A percentile compares a stretch with the other conserved stretches of the same genome.
phyloP scores from a whole-genome alignment of 306 rosid genomes.

The Inga leiocalycina region DNA sequence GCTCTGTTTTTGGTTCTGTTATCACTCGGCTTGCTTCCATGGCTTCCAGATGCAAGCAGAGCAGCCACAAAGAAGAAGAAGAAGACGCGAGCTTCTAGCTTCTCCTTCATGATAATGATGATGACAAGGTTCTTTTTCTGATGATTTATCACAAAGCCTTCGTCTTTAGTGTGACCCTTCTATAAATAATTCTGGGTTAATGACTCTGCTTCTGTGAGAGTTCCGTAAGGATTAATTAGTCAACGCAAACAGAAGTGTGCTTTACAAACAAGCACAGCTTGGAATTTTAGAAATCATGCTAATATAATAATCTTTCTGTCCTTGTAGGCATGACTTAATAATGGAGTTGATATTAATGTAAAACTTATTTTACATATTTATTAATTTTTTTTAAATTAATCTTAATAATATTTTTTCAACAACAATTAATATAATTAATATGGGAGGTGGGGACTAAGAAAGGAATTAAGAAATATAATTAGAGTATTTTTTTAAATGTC shows the following conservation, averaged over 20 bases:
- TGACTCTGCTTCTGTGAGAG: background rate
- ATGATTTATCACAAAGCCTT: background rate
- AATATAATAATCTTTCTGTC: too few relatives aligned
- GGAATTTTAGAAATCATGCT: background rate
- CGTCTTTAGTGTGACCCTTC: background rate
- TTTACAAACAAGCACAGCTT: background rate
- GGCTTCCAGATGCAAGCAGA: constrained; percentile 9
- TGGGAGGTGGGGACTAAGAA: too few relatives aligned
- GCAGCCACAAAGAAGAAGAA: constrained; percentile 16
- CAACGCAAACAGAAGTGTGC: background rate
- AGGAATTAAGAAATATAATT: rapidly evolving
- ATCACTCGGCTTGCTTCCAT: constrained; percentile 25
- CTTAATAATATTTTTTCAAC: too few relatives aligned
- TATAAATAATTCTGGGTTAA: background rate
- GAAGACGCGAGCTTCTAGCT: constrained; percentile 27
- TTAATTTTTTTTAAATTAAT: too few relatives aligned
- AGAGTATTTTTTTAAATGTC: too few relatives aligned
- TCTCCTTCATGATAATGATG: constrained; percentile 26
- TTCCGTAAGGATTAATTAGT: background rate
- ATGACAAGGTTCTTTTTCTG: constrained; percentile 14
- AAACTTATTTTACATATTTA: too few relatives aligned
- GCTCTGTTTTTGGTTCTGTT: constrained; percentile 35
- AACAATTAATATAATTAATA: too few relatives aligned
- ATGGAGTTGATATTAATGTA: too few relatives aligned
- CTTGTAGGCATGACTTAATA: too few relatives aligned